phyloP scores from a whole-genome alignment of 2,329 filamentous ascomycete species.

The Ceratocystis eucalypticola region DNA sequence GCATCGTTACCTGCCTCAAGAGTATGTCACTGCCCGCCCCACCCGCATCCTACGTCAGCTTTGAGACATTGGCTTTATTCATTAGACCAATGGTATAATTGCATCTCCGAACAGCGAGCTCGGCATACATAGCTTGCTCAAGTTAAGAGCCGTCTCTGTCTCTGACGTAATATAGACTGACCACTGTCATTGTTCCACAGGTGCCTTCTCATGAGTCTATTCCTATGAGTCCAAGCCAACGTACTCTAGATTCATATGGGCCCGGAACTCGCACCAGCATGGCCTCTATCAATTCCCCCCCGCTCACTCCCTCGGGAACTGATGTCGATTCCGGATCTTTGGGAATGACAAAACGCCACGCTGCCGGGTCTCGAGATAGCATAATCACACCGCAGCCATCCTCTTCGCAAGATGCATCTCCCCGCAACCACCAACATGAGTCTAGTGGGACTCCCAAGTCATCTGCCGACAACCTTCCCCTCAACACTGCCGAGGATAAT shows the following conservation, averaged over 20 bases:
- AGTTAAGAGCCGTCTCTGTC: not conserved
- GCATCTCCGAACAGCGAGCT: not conserved
- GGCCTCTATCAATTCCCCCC: constrained; percentile 70
- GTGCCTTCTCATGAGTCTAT: constrained; percentile 17
- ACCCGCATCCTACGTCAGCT: not conserved
- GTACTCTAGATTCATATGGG: constrained; percentile 12
- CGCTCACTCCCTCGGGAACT: constrained; percentile 74
- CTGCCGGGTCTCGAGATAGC: constrained; percentile 24
- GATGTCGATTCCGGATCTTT: constrained; percentile 26
- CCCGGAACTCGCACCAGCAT: constrained; percentile 28
- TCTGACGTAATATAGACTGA: not conserved
- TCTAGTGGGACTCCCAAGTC: constrained; percentile 33
- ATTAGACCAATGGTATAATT: no score
- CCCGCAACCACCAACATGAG: constrained; percentile 30
- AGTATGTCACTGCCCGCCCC: constrained; percentile 41
- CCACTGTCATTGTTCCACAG: constrained; percentile 3
- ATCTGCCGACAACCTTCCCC: constrained; percentile 27
- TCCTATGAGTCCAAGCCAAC: constrained; percentile 14
- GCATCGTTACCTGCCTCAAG: constrained; percentile 66
- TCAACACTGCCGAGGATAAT: constrained; percentile 9
- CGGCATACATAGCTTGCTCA: not conserved
- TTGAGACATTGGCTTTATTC: not conserved
- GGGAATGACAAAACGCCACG: constrained; percentile 12
- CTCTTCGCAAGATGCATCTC: constrained; percentile 38
- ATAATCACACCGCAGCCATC: constrained; percentile 59